Conservation (phyloP, 176 grass and related monocot species). For the Rhynchospora pubera region DNA sequence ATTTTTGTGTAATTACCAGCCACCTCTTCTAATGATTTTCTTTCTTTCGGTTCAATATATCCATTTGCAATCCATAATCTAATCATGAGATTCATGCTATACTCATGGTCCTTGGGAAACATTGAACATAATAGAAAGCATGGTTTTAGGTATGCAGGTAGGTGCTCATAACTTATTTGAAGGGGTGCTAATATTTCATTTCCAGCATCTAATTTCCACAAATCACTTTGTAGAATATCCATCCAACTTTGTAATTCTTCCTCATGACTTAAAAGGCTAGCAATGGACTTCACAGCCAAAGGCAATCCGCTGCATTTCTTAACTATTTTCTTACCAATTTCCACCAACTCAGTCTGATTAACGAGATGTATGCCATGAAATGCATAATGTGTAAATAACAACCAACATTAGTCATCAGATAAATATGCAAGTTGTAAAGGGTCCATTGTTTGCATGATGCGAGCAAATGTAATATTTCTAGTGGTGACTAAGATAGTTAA, state of each 20-base stretch:
- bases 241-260: neutral
- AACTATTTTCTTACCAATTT: neutral
- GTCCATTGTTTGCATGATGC: neutral
- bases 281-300: neutral
- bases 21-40: neutral
- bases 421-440: neutral
- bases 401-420: neutral
- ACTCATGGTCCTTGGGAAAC: neutral
- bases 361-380: neutral
- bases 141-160: neutral
- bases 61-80: neutral
- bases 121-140: no score
- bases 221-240: neutral
- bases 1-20: neutral
- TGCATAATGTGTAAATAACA: neutral
- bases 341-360: neutral
- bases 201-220: neutral
- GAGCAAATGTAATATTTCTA: no score
- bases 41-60: neutral
- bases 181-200: neutral
- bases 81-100: neutral
- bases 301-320: neutral
- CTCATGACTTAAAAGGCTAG: neutral
- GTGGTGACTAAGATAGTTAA: no score
- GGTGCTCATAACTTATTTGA: neutral